Percentiles rank a stretch among this genome's conserved stretches.
These are phyloP conservation scores for Histomonas meleagridis DNA, from an alignment of 208 protist species.

Conservation along the genomic window DNA sequence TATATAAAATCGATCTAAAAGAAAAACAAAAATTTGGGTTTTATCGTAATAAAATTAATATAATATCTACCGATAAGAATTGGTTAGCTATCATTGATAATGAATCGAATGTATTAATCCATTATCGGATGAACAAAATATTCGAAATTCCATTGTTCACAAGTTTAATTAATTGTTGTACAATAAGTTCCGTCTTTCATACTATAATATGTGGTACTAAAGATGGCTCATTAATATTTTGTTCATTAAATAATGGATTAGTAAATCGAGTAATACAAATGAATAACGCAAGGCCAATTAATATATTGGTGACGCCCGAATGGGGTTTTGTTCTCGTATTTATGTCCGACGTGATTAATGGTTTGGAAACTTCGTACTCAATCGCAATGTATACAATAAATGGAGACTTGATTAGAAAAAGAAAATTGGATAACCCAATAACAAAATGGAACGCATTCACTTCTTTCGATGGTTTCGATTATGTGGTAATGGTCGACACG, in stretches of 20 bases:
- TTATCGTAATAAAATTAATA: no score
- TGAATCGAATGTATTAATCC: no score
- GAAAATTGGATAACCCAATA: not conserved
- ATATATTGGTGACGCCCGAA: not conserved
- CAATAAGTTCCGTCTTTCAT: no score
- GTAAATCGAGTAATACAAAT: not conserved
- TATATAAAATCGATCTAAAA: no score
- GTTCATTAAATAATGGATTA: not conserved
- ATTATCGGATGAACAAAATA: no score
- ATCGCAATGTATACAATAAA: not conserved
- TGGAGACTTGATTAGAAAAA: not conserved
- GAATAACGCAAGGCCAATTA: not conserved
- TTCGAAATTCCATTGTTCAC: no score
- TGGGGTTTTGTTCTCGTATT: constrained; percentile 14
- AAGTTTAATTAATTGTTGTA: no score
- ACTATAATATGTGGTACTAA: no score
- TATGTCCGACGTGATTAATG: no score
- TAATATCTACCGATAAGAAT: no score
- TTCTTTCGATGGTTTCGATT: not conserved
- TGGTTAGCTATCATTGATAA: no score
- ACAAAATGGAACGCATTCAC: not conserved
- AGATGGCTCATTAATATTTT: not conserved
- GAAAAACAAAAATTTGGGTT: no score
- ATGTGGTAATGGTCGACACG: not conserved
- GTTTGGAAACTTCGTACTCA: not conserved